Conservation (phyloP, 2,329 filamentous ascomycete species). For the Fusarium sp. region DNA sequence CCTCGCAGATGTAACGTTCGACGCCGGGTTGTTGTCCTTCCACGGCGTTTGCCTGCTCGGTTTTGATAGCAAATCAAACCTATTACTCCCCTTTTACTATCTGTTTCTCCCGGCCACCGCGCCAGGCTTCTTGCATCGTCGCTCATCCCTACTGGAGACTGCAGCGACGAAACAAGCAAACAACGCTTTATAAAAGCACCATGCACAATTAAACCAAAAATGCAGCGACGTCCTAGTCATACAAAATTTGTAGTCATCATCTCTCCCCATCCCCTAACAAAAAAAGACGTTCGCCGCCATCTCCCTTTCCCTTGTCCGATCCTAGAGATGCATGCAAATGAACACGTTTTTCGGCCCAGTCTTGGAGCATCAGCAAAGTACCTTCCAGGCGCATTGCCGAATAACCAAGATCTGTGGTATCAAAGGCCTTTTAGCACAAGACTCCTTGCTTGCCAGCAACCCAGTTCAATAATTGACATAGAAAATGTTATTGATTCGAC, state of each 20-base stretch:
- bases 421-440: constrained; percentile 49
- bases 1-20: constrained; percentile 36
- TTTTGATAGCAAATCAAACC: constrained; percentile 46
- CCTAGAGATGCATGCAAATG: constrained; percentile 58
- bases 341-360: constrained; percentile 57
- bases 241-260: constrained; percentile 48
- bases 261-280: constrained; percentile 28
- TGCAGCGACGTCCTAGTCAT: constrained; percentile 49
- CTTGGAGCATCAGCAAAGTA: constrained; percentile 50
- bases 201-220: constrained; percentile 38
- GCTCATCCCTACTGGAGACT: constrained; percentile 9
- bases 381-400: constrained; percentile 51
- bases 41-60: constrained; percentile 40
- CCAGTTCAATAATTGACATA: constrained; percentile 46
- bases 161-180: constrained; percentile 14
- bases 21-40: constrained; percentile 37
- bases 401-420: constrained; percentile 47
- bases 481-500: constrained; percentile 46
- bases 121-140: constrained; percentile 14
- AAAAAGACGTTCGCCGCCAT: constrained; percentile 47
- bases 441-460: constrained; percentile 48
- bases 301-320: constrained; percentile 48
- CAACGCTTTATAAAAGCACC: constrained; percentile 36
- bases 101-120: constrained; percentile 19
- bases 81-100: constrained; percentile 43